These are phyloP conservation scores for Exobasidium cylindrosporum DNA, from an alignment of 1,284 basidiomycete genomes.

Conservation along the genomic window DNA sequence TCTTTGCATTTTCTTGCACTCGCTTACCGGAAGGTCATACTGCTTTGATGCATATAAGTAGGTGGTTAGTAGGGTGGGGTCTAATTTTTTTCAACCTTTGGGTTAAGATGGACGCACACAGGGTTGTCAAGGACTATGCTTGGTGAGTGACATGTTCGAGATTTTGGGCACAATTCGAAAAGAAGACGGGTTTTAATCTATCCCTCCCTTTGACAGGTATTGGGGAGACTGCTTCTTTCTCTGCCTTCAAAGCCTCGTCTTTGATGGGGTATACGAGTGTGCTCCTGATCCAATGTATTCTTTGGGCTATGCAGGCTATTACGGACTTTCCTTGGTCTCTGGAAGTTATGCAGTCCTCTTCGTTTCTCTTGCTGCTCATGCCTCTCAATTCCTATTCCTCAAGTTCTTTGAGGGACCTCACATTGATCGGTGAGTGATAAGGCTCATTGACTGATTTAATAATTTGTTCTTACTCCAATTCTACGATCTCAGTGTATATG, in stretches of 20 bases:
- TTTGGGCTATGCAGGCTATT: slow-evolving; percentile 63
- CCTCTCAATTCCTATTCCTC: slow-evolving; percentile 91
- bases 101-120: slow-evolving; percentile 96
- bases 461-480: background rate
- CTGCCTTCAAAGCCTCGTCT: slow-evolving; percentile 72
- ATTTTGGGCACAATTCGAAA: too few relatives aligned
- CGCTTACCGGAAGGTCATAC: slow-evolving; percentile 72
- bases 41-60: slow-evolving; percentile 69
- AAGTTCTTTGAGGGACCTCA: slow-evolving; percentile 97
- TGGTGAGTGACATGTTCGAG: too few relatives aligned
- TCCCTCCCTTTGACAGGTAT: slow-evolving; percentile 76
- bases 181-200: background rate
- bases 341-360: slow-evolving; percentile 90
- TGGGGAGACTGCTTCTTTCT: slow-evolving; percentile 97
- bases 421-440: slow-evolving; percentile 53
- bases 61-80: slow-evolving; percentile 80
- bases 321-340: slow-evolving; percentile 84
- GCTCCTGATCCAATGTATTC: slow-evolving; percentile 82
- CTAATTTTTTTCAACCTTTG: slow-evolving; percentile 94
- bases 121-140: slow-evolving; percentile 80
- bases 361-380: slow-evolving; percentile 85
- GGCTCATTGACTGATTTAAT: background rate
- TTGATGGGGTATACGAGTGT: slow-evolving; percentile 95
- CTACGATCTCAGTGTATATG: slow-evolving; percentile 25
- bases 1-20: slow-evolving; percentile 78